Percentiles rank a stretch among this genome's conserved stretches.
phyloP scores from a whole-genome alignment of 2,329 filamentous ascomycete genomes.

The Dactylellina drechsleri region DNA sequence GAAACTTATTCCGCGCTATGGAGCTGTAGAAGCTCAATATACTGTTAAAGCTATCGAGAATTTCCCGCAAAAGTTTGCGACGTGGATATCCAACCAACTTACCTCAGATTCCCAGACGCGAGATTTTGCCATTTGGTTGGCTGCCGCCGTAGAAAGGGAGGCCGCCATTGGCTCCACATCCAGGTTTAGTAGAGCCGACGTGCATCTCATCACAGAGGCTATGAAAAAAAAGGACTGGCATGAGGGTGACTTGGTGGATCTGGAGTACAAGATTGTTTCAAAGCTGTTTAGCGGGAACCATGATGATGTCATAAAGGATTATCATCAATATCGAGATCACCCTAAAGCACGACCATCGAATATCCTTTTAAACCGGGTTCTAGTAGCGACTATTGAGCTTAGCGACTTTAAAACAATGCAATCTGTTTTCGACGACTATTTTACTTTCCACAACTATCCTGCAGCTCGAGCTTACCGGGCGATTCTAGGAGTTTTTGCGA shows the following conservation, averaged over 20 bases:
- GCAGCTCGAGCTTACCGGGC: slow-evolving; percentile 59
- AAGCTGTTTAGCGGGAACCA: slow-evolving; percentile 31
- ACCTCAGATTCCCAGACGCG: slow-evolving; percentile 11
- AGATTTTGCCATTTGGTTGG: slow-evolving; percentile 40
- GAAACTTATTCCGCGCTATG: slow-evolving; percentile 14
- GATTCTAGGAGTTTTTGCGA: slow-evolving; percentile 64
- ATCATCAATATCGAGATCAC: slow-evolving; percentile 54
- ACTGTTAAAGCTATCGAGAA: slow-evolving; percentile 9
- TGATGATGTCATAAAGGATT: slow-evolving; percentile 51
- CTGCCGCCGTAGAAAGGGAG: slow-evolving; percentile 20
- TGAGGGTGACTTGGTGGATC: slow-evolving; percentile 13
- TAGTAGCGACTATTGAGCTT: slow-evolving; percentile 59
- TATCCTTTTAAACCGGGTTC: slow-evolving; percentile 58
- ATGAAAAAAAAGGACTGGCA: slow-evolving; percentile 26
- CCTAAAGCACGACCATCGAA: slow-evolving; percentile 24
- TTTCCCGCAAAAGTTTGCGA: slow-evolving; percentile 23
- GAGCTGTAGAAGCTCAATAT: slow-evolving; percentile 17
- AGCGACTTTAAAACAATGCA: slow-evolving; percentile 61
- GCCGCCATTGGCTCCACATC: background rate
- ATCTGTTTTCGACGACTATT: slow-evolving; percentile 61
- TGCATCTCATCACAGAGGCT: slow-evolving; percentile 2
- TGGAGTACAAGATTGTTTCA: slow-evolving; percentile 33
- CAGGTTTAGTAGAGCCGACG: background rate
- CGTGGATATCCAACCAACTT: slow-evolving; percentile 28
- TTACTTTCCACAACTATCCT: slow-evolving; percentile 59